These are phyloP conservation scores for Nematodospora valgi DNA, from an alignment of 805 yeast genomes.

Conservation along the genomic window DNA sequence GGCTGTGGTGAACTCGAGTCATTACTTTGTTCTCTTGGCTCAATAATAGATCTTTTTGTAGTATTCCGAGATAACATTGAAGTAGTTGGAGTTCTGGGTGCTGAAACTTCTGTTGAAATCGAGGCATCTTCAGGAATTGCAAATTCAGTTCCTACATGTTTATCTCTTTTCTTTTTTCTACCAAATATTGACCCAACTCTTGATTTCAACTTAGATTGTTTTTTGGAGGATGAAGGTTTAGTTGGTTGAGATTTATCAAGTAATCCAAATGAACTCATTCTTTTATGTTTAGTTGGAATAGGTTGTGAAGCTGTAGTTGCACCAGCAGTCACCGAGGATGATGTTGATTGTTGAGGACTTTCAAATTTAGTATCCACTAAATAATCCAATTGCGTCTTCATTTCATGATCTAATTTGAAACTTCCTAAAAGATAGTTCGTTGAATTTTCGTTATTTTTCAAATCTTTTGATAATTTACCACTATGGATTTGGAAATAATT, in stretches of 20 bases:
- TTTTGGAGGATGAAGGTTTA: slow-evolving; percentile 14
- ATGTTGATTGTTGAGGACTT: slow-evolving; percentile 8
- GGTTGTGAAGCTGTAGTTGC: background rate
- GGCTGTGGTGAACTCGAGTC: too few relatives aligned
- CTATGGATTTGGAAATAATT: slow-evolving; percentile 47
- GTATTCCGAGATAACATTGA: slow-evolving; percentile 11
- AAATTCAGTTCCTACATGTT: background rate
- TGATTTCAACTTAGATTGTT: slow-evolving; percentile 52
- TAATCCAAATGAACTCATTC: slow-evolving; percentile 1
- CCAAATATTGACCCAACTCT: slow-evolving; percentile 76
- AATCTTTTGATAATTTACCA: slow-evolving; percentile 19
- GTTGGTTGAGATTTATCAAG: background rate
- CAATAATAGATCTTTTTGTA: slow-evolving; percentile 6
- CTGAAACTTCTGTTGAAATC: slow-evolving; percentile 13
- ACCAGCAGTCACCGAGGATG: background rate
- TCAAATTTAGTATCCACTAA: slow-evolving; percentile 24
- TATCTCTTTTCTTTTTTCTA: slow-evolving; percentile 45
- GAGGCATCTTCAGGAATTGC: slow-evolving; percentile 35
- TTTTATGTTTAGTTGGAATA: background rate
- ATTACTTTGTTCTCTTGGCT: too few relatives aligned
- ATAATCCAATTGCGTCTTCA: slow-evolving; percentile 34
- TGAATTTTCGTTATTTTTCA: slow-evolving; percentile 53
- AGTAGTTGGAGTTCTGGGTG: slow-evolving; percentile 9
- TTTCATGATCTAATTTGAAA: slow-evolving; percentile 35
- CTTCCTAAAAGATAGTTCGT: slow-evolving; percentile 58